Conservation (phyloP, 768 basidiomycete species). For the Suillus sp. region DNA sequence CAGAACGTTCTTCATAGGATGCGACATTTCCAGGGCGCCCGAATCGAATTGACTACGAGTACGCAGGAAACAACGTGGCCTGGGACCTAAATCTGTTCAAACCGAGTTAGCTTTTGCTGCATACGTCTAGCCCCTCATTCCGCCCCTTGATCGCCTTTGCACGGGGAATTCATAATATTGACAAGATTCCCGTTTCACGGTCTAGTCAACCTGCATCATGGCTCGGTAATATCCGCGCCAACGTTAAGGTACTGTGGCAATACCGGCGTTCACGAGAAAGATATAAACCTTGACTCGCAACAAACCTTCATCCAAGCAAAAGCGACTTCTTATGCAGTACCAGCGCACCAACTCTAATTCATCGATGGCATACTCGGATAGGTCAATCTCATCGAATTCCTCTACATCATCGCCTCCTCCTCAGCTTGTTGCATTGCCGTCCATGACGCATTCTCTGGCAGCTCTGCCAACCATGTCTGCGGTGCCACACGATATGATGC, state of each 20-base stretch:
- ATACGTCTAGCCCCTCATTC: slow-evolving; percentile 29
- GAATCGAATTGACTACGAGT: slow-evolving; percentile 31
- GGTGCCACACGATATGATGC: slow-evolving; percentile 34
- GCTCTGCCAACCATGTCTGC: slow-evolving; percentile 34
- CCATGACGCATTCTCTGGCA: slow-evolving; percentile 37
- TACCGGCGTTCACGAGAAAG: slow-evolving; percentile 27
- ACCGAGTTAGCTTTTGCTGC: slow-evolving; percentile 18
- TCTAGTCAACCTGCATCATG: slow-evolving; percentile 31
- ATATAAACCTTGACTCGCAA: slow-evolving; percentile 27
- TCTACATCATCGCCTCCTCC: slow-evolving; percentile 33
- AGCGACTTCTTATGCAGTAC: slow-evolving; percentile 31
- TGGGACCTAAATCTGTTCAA: slow-evolving; percentile 29
- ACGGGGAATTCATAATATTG: slow-evolving; percentile 31
- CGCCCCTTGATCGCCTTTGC: slow-evolving; percentile 35
- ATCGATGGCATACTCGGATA: slow-evolving; percentile 36
- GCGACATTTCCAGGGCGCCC: slow-evolving; percentile 21
- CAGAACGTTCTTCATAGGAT: slow-evolving; percentile 34
- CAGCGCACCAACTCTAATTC: slow-evolving; percentile 33
- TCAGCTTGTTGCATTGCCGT: slow-evolving; percentile 32
- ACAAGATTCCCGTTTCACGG: slow-evolving; percentile 37
- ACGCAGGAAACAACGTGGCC: slow-evolving; percentile 38
- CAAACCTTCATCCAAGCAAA: slow-evolving; percentile 17
- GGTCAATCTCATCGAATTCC: slow-evolving; percentile 36
- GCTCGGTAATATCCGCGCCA: slow-evolving; percentile 38
- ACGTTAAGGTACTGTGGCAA: slow-evolving; percentile 22